Base-by-base conservation (phyloP, 176 grass and related monocot species). In the Elaeis guineensis region DNA sequence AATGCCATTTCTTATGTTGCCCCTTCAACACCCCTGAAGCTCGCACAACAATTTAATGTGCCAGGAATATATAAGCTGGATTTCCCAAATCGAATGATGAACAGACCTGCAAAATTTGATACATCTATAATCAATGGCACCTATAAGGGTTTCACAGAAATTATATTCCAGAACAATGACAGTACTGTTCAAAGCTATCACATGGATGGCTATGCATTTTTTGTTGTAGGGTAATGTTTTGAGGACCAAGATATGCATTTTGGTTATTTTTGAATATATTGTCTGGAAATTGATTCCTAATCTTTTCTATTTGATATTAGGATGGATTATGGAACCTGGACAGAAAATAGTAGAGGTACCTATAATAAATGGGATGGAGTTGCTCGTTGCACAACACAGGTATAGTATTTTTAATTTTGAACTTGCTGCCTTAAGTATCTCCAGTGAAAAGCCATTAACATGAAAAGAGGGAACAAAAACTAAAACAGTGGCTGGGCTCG, bases 331-430 rank as follows among this genome's bases (percentile, higher is more conserved):
- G 92, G 92, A 66, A 51, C 67, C 19, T 97, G 92, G 92, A 97
- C 87, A 32, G 92, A 97, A 15, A 97, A 85, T 58, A 91, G 87
- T 52, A 88, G 87, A 0, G 75, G 92, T 22, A 88, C 87, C 16
- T 97, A 97, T 57, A 97, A 97, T 65, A 97, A 97, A 85, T 97
- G 92, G 92, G 92, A 97, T 76, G 92, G 92, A 29, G 92, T 97
- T 70, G 92, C 87, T 69, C 87, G 87, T 21, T 84, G 85, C 52
- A 97, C 92, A 67, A 83, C 81, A 54, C 92, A 97, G 80, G 87
- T 97, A 21, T 35, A 59, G 7, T 20, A 15, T 61, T 22, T 4
- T 35, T 19, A 3, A 57, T 69, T 44, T 44, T 44, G 35, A 44
- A 44, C 35, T 44, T 44, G 35, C 35, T 12, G 8, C 35, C 11